These are phyloP conservation scores for Nannochloropsis oceanica DNA, from an alignment of 108 stramenopile species.

Conservation along the genomic window DNA sequence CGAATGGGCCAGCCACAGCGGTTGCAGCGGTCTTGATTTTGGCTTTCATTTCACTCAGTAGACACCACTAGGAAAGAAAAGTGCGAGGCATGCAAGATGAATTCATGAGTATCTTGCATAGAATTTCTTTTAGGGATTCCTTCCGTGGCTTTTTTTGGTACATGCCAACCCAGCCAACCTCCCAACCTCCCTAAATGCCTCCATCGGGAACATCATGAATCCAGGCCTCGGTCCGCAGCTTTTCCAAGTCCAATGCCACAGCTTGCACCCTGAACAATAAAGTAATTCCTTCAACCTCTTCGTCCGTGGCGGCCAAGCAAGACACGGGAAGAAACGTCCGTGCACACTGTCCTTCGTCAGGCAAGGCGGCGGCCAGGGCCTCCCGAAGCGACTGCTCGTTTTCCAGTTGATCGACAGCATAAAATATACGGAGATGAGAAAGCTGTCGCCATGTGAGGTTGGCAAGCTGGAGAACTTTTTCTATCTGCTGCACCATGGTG, in stretches of 20 bases:
- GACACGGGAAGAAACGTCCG: neutral
- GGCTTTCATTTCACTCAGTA: no score
- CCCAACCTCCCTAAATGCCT: neutral
- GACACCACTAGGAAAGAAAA: no score
- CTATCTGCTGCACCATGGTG: neutral
- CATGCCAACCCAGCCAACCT: no score
- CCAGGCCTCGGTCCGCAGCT: neutral
- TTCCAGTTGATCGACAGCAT: neutral
- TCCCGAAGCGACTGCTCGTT: neutral
- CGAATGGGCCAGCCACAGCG: no score
- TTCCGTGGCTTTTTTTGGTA: no score
- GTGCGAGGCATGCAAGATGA: no score
- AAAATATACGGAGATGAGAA: neutral
- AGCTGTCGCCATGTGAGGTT: neutral
- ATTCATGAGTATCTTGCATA: no score
- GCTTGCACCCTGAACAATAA: neutral
- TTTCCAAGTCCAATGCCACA: neutral
- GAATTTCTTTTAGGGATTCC: no score
- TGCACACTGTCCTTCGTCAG: neutral
- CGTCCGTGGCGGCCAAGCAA: neutral
- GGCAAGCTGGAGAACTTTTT: neutral
- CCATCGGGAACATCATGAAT: neutral
- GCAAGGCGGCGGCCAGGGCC: neutral
- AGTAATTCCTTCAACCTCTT: neutral
- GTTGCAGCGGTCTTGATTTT: no score